These are phyloP conservation scores for Verticillium longisporum DNA, from an alignment of 2,329 filamentous ascomycete species.

Conservation along the genomic window DNA sequence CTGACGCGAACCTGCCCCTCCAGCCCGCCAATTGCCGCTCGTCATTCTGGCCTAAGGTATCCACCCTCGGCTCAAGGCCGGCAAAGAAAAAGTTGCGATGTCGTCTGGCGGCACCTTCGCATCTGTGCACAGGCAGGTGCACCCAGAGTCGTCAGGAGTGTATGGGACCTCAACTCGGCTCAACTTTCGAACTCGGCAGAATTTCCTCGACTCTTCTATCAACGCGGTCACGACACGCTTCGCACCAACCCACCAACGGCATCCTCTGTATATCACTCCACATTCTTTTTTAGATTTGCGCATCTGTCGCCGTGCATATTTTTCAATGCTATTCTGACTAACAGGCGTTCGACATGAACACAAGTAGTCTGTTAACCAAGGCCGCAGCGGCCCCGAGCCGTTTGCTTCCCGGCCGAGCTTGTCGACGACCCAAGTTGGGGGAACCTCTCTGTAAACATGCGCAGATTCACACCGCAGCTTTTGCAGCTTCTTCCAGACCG, in stretches of 20 bases:
- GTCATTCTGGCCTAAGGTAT: neutral
- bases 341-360: slow-evolving; percentile 33
- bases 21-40: neutral
- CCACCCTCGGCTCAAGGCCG: slow-evolving; percentile 9
- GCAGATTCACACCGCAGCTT: slow-evolving; percentile 9
- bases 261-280: neutral
- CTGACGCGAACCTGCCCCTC: neutral
- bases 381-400: slow-evolving; percentile 35
- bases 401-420: slow-evolving; percentile 28
- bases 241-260: neutral
- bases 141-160: too few species aligned
- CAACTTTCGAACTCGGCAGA: slow-evolving; percentile 17
- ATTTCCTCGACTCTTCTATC: slow-evolving; percentile 12
- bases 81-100: slow-evolving; percentile 13
- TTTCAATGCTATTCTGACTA: neutral
- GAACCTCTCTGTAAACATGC: slow-evolving; percentile 30
- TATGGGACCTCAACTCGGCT: neutral
- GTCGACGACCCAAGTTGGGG: slow-evolving; percentile 31
- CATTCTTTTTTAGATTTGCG: neutral
- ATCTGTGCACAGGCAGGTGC: neutral
- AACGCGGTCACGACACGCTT: neutral
- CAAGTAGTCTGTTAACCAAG: slow-evolving; percentile 35
- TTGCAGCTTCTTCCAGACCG: slow-evolving; percentile 4
- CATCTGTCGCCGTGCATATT: neutral
- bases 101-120: neutral